Base-by-base conservation (phyloP, 345 rosid species). In the Iberis pinnata region DNA sequence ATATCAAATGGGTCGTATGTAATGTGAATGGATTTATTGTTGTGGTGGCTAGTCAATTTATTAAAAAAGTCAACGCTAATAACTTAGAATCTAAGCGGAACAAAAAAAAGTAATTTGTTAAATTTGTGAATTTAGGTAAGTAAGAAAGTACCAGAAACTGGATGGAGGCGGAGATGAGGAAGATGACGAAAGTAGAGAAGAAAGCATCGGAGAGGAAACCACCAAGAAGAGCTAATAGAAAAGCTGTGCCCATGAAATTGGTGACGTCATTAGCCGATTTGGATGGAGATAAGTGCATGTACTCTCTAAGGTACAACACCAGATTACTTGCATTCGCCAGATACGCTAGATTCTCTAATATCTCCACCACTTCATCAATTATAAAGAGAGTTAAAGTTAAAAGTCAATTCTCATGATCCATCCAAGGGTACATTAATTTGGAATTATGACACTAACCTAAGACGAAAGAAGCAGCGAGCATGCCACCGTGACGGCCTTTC, bases 181-280 rank as follows among this genome's bases (percentile, higher is more conserved):
- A 85, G 76, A 85, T 74, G 65, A 50, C 65, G 56, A 61, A 85
- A 59, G 87, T 71, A 12, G 83, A 76, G 72, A 73, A 74, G 72
- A 85, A 75, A 46, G 89, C 81, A 16, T 85, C 95, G 6, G 95
- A 78, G 16, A 82, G 77, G 77, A 85, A 85, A 46, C 95, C 95
- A 1, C 95, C 95, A 24, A 80, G 87, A 43, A 85, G 87, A 60
- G 89, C 87, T 53, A 80, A 63, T 52, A 85, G 81, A 63, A 85
- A 85, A 53, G 95, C 80, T 7, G 95, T 85, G 19, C 95, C 95
- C 89, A 85, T 82, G 85, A 85, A 85, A 61, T 75, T 82, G 33
- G 95, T 82, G 67, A 82, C 89, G 54, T 74, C 68, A 42, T 78
- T 80, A 7, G 95, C 95, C 4, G 95, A 70, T 72, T 75, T 80